These are phyloP conservation scores for Ziziphus jujuba DNA, from an alignment of 306 rosid genomes.

Conservation along the genomic window DNA sequence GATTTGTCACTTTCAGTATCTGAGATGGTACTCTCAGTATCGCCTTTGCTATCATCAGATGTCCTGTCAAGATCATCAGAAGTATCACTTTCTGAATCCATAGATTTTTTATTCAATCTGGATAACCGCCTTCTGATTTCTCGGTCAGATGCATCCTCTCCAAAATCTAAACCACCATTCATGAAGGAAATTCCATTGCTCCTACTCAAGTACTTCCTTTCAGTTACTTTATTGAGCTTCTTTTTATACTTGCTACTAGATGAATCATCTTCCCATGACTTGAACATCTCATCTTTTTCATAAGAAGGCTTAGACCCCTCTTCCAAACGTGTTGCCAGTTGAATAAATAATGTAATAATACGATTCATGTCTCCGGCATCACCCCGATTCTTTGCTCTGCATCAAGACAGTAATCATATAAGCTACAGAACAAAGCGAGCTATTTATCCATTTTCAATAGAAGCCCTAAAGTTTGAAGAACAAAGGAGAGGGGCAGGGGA, in stretches of 20 bases:
- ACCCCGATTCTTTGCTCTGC: conserved; percentile 79
- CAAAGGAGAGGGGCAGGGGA: neutral
- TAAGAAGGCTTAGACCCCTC: conserved; percentile 54
- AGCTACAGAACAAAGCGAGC: neutral
- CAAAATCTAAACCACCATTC: conserved; percentile 57
- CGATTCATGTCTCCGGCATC: conserved; percentile 75
- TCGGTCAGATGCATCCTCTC: conserved; percentile 78
- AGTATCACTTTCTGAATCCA: conserved; percentile 87
- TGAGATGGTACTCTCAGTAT: conserved; percentile 59
- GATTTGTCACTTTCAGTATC: conserved; percentile 72
- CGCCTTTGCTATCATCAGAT: conserved; percentile 74
- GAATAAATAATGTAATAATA: conserved; percentile 64
- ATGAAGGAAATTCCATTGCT: conserved; percentile 56
- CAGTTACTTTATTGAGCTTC: conserved; percentile 57
- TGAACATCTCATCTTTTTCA: conserved; percentile 58
- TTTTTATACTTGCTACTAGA: conserved; percentile 66
- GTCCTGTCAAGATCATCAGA: conserved; percentile 82
- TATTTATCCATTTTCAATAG: too few species aligned
- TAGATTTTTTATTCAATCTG: conserved; percentile 68
- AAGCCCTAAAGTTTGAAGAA: too few species aligned
- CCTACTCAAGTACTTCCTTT: conserved; percentile 65
- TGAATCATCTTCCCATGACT: conserved; percentile 61
- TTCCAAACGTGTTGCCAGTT: conserved; percentile 76
- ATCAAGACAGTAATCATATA: conserved; percentile 6
- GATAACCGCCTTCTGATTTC: conserved; percentile 82